phyloP scores from a whole-genome alignment of 2,329 filamentous ascomycete species.

The Penicillium sp. region DNA sequence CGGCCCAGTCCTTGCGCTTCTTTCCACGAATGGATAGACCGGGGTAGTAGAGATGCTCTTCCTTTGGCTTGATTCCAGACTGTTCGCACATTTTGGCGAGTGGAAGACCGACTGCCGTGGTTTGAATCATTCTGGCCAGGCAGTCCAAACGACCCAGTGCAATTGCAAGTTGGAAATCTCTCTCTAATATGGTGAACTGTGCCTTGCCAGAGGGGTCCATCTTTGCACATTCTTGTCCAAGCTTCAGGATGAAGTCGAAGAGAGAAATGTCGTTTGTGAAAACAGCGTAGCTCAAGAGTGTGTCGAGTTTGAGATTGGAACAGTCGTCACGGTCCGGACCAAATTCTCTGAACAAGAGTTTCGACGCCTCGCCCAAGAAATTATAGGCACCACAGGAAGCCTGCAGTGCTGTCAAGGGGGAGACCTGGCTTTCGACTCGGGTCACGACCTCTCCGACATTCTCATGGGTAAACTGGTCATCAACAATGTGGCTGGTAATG shows the following conservation, averaged over 20 bases:
- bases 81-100: constrained; percentile 66
- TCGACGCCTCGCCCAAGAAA: constrained; percentile 13
- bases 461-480: constrained; percentile 72
- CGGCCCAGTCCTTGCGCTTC: constrained; percentile 74
- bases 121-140: constrained; percentile 61
- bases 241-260: constrained; percentile 60
- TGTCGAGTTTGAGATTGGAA: background rate
- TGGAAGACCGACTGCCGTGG: constrained; percentile 68
- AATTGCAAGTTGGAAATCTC: constrained; percentile 45
- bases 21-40: constrained; percentile 74
- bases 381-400: constrained; percentile 36
- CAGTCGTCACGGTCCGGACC: background rate
- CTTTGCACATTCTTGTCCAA: constrained; percentile 35
- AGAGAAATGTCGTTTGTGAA: constrained; percentile 54
- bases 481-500: constrained; percentile 55
- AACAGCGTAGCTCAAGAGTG: constrained; percentile 45
- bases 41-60: constrained; percentile 72
- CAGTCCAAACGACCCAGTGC: constrained; percentile 36
- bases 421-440: constrained; percentile 65
- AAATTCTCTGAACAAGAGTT: background rate
- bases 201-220: constrained; percentile 6
- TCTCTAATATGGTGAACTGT: constrained; percentile 4
- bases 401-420: constrained; percentile 56
- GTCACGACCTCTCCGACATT: constrained; percentile 70
- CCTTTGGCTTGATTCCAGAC: constrained; percentile 62